These are phyloP conservation scores for Amanita fuliginea DNA, from an alignment of 768 basidiomycete species.

Conservation along the genomic window DNA sequence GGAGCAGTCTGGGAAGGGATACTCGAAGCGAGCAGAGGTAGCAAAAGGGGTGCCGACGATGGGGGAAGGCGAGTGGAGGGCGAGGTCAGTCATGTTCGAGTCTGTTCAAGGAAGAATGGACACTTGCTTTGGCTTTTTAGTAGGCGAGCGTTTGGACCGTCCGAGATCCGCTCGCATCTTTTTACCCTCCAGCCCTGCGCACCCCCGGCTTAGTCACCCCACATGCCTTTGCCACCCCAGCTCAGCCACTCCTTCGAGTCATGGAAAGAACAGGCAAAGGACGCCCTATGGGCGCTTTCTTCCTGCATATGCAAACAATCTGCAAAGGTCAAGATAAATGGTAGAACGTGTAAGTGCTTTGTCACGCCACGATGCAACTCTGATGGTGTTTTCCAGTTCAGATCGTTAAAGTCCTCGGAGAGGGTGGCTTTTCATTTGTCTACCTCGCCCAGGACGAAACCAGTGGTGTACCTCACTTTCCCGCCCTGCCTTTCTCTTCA, in stretches of 20 bases:
- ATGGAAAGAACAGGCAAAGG: constrained; percentile 66
- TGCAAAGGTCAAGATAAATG: constrained; percentile 90
- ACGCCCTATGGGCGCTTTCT: constrained; percentile 72
- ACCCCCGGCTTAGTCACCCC: not conserved
- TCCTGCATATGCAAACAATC: constrained; percentile 74
- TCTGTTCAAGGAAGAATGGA: not conserved
- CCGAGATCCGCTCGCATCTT: not conserved
- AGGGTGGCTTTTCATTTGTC: constrained; percentile 92
- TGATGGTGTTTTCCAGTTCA: constrained; percentile 42
- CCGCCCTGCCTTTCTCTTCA: not conserved
- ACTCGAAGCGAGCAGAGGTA: constrained; percentile 19
- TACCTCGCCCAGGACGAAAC: constrained; percentile 81
- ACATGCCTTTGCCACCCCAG: constrained; percentile 22
- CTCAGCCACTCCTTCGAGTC: constrained; percentile 40
- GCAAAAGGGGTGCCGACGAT: constrained; percentile 25
- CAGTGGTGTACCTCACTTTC: constrained; percentile 51
- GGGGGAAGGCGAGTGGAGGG: constrained; percentile 9
- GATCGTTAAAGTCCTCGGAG: constrained; percentile 87
- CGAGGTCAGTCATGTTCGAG: not conserved
- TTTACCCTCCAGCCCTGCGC: too few species aligned
- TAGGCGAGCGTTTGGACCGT: not conserved
- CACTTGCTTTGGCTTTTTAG: not conserved
- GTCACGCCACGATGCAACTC: constrained; percentile 3
- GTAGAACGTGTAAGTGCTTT: constrained; percentile 65
- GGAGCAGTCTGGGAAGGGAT: constrained; percentile 18